Conservation (phyloP, 2,329 filamentous ascomycete genomes). For the Podosphaera leucotricha region DNA sequence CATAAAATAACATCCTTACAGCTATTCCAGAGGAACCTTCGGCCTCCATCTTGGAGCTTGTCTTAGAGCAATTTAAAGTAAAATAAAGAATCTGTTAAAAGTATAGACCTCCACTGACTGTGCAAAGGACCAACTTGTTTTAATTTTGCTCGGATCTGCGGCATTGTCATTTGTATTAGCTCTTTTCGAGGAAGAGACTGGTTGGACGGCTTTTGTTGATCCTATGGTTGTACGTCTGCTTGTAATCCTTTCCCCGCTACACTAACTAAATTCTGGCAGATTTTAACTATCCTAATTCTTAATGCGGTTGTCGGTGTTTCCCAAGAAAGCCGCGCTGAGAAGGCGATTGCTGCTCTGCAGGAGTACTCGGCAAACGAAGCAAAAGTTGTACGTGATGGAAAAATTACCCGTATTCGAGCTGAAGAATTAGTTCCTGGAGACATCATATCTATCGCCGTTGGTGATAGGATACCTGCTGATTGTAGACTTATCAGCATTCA, state of each 20-base stretch:
- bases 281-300: slow-evolving; percentile 85
- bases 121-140: slow-evolving; percentile 57
- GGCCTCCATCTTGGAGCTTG: slow-evolving; percentile 86
- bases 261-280: slow-evolving; percentile 27
- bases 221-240: slow-evolving; percentile 56
- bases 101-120: background rate
- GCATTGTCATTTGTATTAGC: slow-evolving; percentile 84
- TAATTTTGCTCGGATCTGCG: slow-evolving; percentile 82
- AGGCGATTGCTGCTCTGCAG: slow-evolving; percentile 91
- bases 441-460: slow-evolving; percentile 66
- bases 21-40: slow-evolving; percentile 73
- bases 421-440: slow-evolving; percentile 93
- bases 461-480: slow-evolving; percentile 84
- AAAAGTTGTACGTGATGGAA: slow-evolving; percentile 62
- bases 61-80: slow-evolving; percentile 86
- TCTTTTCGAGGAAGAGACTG: slow-evolving; percentile 76
- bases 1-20: slow-evolving; percentile 16
- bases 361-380: slow-evolving; percentile 98
- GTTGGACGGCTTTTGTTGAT: slow-evolving; percentile 94
- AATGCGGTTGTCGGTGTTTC: slow-evolving; percentile 96
- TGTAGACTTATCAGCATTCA: slow-evolving; percentile 75
- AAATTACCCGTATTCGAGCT: slow-evolving; percentile 66
- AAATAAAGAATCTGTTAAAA: background rate
- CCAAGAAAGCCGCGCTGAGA: slow-evolving; percentile 95
- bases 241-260: background rate